Evolutionary conservation across 163 green algal genomes (phyloP), one percentile per base, ranked within the genome.

Genomic region (Prototheca cutis): DNA sequence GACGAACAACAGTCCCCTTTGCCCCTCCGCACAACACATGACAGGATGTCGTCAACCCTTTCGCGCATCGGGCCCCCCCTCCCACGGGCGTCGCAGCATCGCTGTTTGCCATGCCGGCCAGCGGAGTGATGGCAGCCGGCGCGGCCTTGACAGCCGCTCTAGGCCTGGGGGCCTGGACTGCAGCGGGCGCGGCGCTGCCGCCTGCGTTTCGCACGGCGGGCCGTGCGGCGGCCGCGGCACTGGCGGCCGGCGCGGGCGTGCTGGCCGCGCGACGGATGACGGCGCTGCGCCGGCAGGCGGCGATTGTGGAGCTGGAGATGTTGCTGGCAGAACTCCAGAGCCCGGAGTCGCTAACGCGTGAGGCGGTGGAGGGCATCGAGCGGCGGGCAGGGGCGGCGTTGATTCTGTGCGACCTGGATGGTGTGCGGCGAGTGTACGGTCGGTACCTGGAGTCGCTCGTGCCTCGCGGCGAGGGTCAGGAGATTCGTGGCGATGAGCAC

Each of bases 301-400:
- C 84, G 6, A 74, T 80, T 6, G 77, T 91, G 17, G 84, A 84
- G 42, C 73, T 95, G 54, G 77, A 87, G 70, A 92, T 93, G 63
- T 53, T 70, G 30, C 72, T 95, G 21, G 85, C 84, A 31, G 63
- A 70, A 2, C 61, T 84, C 53, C 58, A 63, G 15, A 76, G 90
- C 39, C 75, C 80, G 3, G 68, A 63, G 24, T 59, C 66, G 39
- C 70, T 93, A 6, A 77, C 57, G 5, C 34, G 47, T 7, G 66
- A 81, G 18, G 63, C 81, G 40, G 65, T 78, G 21, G 49, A 34
- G 23, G 45, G 34, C 6, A 57, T 79, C 18, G 63, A 72, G 27
- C 34, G 48, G 24, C 79, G 80, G 55, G 90, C 87, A 66, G 86
- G 86, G 60, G 74, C 85, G 30, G 72, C 77, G 49, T 66, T 93